These are phyloP conservation scores for Linum tenue DNA, from an alignment of 345 rosid species.

Conservation along the genomic window DNA sequence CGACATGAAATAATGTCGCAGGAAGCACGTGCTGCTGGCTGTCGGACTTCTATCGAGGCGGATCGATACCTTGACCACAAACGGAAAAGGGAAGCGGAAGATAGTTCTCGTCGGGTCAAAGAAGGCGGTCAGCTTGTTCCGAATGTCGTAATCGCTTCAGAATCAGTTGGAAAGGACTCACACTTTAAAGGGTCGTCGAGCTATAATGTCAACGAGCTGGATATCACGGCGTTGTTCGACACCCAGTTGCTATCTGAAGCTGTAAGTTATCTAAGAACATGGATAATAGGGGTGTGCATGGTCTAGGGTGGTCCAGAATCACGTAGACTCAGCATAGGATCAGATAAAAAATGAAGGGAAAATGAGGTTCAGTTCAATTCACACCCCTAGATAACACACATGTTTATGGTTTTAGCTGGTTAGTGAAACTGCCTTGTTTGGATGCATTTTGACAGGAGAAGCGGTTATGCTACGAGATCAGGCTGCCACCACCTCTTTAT, in stretches of 20 bases:
- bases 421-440: neutral
- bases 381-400: too few relatives aligned
- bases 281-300: neutral
- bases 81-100: slow-evolving; percentile 69
- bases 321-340: too few relatives aligned
- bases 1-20: slow-evolving; percentile 13
- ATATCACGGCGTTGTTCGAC: slow-evolving; percentile 47
- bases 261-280: slow-evolving; percentile 33
- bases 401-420: neutral
- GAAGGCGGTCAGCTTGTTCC: slow-evolving; percentile 44
- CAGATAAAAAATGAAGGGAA: too few relatives aligned
- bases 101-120: slow-evolving; percentile 58
- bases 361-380: too few relatives aligned
- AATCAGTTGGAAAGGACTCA: slow-evolving; percentile 30
- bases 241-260: slow-evolving; percentile 70
- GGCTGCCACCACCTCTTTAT: slow-evolving; percentile 66
- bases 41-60: slow-evolving; percentile 74
- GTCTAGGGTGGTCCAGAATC: too few relatives aligned
- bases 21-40: slow-evolving; percentile 93
- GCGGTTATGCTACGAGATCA: slow-evolving; percentile 61
- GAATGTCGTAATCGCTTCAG: slow-evolving; percentile 33
- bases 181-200: slow-evolving; percentile 45
- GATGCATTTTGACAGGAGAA: slow-evolving; percentile 60
- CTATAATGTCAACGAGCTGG: slow-evolving; percentile 41
- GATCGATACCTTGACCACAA: slow-evolving; percentile 58